phyloP scores from a whole-genome alignment of 176 grass and related monocot species.

The Phoenix dactylifera region DNA sequence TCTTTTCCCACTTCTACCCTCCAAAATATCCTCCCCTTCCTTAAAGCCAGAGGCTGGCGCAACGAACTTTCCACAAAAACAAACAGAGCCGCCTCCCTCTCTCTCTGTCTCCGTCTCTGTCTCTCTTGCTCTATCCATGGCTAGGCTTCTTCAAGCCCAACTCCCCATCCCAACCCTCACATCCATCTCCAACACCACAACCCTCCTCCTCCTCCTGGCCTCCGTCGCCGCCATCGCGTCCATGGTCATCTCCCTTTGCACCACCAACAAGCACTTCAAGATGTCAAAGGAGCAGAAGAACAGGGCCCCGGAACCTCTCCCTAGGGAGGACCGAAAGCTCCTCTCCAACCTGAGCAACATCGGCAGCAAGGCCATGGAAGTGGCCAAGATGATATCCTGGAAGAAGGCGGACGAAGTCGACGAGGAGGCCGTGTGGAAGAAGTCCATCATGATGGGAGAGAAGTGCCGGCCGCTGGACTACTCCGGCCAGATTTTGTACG shows the following conservation, averaged over 20 bases:
- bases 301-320: not conserved
- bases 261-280: conserved; percentile 15
- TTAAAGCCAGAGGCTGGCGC: too few species aligned
- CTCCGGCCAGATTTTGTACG: conserved; percentile 88
- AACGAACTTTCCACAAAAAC: too few species aligned
- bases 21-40: too few species aligned
- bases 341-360: not conserved
- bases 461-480: conserved; percentile 20
- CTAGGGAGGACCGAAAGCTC: not conserved
- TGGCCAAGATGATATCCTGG: conserved; percentile 2
- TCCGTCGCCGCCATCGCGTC: conserved; percentile 1
- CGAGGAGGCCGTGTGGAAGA: conserved; percentile 11
- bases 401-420: not conserved
- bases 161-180: too few species aligned
- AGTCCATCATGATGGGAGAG: conserved; percentile 4
- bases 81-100: too few species aligned
- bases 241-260: conserved; percentile 12
- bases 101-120: too few species aligned
- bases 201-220: conserved; percentile 5
- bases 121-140: too few species aligned
- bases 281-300: not conserved
- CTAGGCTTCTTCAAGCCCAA: too few species aligned
- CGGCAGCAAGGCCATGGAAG: not conserved
- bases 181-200: not conserved
- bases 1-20: too few species aligned